Conservation (phyloP, 805 yeast genomes). For the Suhomyces pyralidae region DNA sequence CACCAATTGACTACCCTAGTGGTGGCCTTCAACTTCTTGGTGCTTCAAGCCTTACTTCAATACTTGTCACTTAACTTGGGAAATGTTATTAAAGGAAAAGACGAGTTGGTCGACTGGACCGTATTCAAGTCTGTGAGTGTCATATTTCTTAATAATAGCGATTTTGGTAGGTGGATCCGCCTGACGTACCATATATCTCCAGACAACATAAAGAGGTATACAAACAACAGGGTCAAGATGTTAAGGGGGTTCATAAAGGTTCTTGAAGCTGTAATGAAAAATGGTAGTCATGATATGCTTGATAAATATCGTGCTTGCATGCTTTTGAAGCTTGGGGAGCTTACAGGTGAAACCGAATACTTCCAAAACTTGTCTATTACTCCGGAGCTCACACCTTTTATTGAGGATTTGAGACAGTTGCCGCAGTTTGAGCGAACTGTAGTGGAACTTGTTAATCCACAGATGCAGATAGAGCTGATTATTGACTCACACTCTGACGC, state of each 20-base stretch:
- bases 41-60: constrained; percentile 26
- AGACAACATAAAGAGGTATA: constrained; percentile 14
- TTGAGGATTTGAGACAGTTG: constrained; percentile 3
- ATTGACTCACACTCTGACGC: neutral
- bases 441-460: neutral
- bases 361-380: neutral
- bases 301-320: constrained; percentile 2
- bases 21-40: constrained; percentile 28
- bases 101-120: constrained; percentile 8
- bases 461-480: neutral
- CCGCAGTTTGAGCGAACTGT: neutral
- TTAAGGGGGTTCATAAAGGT: constrained; percentile 25
- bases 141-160: constrained; percentile 15
- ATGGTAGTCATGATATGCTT: neutral
- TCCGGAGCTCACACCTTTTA: neutral
- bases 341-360: neutral
- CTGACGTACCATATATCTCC: constrained; percentile 5
- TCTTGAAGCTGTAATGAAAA: constrained; percentile 10
- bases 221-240: constrained; percentile 22
- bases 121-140: constrained; percentile 13
- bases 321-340: constrained; percentile 5
- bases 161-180: constrained; percentile 22
- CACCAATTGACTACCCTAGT: constrained; percentile 11
- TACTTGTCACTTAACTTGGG: constrained; percentile 17
- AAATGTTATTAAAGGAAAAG: constrained; percentile 7